Conservation (phyloP, 805 yeast genomes). For the Groenewaldozyma salmanticensis region DNA sequence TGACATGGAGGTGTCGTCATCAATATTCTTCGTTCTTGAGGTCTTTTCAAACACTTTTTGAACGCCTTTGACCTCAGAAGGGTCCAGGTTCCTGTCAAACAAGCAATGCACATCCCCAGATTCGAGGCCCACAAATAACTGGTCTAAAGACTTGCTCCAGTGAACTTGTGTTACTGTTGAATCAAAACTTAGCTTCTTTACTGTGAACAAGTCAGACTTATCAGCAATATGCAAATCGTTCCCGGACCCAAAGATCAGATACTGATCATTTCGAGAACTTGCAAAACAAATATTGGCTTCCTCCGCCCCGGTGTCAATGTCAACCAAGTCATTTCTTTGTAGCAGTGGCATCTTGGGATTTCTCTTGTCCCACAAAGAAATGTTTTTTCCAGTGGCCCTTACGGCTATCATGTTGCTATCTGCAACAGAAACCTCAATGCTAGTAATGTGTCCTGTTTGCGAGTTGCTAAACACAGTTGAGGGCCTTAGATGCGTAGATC, state of each 20-base stretch:
- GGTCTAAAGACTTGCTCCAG: constrained; percentile 25
- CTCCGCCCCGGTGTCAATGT: neutral
- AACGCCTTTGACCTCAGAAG: constrained; percentile 24
- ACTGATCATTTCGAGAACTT: constrained; percentile 6
- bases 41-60: constrained; percentile 18
- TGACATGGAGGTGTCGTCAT: constrained; percentile 20
- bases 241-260: constrained; percentile 19
- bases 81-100: constrained; percentile 22
- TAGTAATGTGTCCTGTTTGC: constrained; percentile 17
- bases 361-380: constrained; percentile 25
- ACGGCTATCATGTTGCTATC: constrained; percentile 15
- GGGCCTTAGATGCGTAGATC: constrained; percentile 23
- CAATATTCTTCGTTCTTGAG: constrained; percentile 24
- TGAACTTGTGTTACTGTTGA: constrained; percentile 10
- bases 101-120: constrained; percentile 21
- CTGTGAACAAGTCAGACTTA: constrained; percentile 20
- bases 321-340: constrained; percentile 11
- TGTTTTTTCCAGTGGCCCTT: constrained; percentile 15
- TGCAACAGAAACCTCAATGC: constrained; percentile 11
- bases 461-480: constrained; percentile 7
- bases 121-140: constrained; percentile 23
- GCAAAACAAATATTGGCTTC: too few relatives aligned
- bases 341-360: constrained; percentile 16
- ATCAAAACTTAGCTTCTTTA: constrained; percentile 10
- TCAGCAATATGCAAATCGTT: constrained; percentile 21